Evolutionary conservation across 2,329 filamentous ascomycete genomes (phyloP).

Genomic region (Cladosporium oxysporum): DNA sequence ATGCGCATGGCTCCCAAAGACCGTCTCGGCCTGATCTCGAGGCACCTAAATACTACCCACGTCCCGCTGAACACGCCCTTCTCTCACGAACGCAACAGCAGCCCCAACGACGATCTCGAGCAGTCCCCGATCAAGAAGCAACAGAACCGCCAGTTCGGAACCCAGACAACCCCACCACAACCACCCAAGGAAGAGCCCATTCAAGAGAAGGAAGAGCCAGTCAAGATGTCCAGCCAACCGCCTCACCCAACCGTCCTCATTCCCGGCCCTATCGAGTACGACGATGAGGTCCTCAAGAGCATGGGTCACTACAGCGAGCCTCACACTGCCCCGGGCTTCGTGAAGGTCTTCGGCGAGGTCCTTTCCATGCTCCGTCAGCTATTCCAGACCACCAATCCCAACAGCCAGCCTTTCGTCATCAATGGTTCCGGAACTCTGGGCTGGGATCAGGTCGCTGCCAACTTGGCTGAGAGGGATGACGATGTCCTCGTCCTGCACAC

Average conservation of each 20-base stretch:
- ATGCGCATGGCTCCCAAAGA: conserved; percentile 30
- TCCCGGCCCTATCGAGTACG: conserved; percentile 95
- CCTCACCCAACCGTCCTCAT: conserved; percentile 80
- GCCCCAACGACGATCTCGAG: conserved; percentile 56
- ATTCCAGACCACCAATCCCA: conserved; percentile 82
- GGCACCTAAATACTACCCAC: conserved; percentile 59
- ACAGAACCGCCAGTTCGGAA: conserved; percentile 32
- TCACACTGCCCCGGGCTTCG: conserved; percentile 87
- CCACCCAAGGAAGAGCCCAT: conserved; percentile 27
- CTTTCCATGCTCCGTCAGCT: conserved; percentile 86
- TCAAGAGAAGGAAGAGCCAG: conserved; percentile 21
- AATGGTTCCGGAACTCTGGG: conserved; percentile 93
- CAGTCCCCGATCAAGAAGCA: conserved; percentile 34
- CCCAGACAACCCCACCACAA: conserved; percentile 27
- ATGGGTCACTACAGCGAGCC: conserved; percentile 97
- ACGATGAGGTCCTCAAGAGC: conserved; percentile 90
- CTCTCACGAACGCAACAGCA: conserved; percentile 58
- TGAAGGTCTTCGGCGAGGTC: conserved; percentile 87
- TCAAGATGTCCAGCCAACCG: conserved; percentile 60
- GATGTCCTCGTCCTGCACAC: conserved; percentile 91
- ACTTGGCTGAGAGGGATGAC: conserved; percentile 85
- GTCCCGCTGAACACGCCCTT: conserved; percentile 65
- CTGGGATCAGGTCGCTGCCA: conserved; percentile 95
- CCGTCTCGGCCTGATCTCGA: conserved; percentile 57
- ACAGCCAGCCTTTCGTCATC: conserved; percentile 88